These are phyloP conservation scores for Withania somnifera DNA, from an alignment of 305 asterid genomes.

Conservation along the genomic window DNA sequence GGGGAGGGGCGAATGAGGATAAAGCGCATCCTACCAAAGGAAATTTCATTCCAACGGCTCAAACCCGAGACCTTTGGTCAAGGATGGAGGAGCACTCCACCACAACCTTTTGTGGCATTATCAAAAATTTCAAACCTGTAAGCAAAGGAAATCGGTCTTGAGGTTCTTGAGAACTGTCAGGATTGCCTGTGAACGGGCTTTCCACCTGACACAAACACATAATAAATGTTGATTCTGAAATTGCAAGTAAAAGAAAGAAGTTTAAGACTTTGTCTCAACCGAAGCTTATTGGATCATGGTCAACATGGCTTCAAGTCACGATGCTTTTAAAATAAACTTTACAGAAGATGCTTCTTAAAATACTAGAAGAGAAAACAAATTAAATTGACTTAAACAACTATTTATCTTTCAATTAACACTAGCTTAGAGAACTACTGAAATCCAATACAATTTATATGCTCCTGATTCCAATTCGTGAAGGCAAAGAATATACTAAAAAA, in stretches of 20 bases:
- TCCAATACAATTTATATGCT: not conserved
- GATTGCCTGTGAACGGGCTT: slow-evolving; percentile 70
- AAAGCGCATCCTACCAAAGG: not conserved
- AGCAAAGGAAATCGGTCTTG: slow-evolving; percentile 71
- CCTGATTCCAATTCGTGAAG: not conserved
- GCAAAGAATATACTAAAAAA: not conserved
- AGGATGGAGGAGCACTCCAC: not conserved
- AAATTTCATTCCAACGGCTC: not conserved
- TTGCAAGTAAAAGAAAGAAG: not conserved
- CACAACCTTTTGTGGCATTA: not conserved
- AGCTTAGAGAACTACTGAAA: not conserved
- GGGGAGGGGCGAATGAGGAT: not conserved
- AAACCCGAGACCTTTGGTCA: not conserved
- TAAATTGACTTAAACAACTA: not conserved
- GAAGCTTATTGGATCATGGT: not conserved
- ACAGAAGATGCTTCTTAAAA: not conserved
- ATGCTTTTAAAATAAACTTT: not conserved
- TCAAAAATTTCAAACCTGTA: slow-evolving; percentile 41
- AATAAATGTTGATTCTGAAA: not conserved
- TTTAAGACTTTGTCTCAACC: not conserved
- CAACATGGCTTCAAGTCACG: not conserved
- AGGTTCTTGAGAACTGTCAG: slow-evolving; percentile 58
- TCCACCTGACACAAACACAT: slow-evolving; percentile 52
- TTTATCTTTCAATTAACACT: not conserved
- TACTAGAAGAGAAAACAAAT: not conserved